Base-by-base conservation (phyloP, 306 rosid genomes). In the Vachellia collinsii region DNA sequence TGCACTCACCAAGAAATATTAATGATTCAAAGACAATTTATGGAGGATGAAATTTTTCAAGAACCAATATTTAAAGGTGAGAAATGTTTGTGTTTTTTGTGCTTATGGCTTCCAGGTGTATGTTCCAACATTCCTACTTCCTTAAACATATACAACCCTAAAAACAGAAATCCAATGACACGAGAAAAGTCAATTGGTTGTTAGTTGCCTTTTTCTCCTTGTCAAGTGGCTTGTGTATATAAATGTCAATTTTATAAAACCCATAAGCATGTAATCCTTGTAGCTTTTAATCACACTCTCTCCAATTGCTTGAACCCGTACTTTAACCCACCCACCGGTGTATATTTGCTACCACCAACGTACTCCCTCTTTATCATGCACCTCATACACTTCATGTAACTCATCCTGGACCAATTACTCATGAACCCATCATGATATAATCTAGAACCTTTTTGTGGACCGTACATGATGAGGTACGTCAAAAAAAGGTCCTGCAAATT, bases 1-100 rank as follows among this genome's bases (percentile, higher is more conserved):
- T 96, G 99, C 77, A 90, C 98, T 34, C 69, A 77, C 39, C 87
- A 84, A 70, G 99, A 96, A 83, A 96, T 96, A 85, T 85, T 89
- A 79, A 86, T 86, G 89, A 92, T 96, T 83, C 94, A 86, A 84
- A 91, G 98, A 88, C 97, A 93, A 76, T 89, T 81, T 84, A 50
- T 90, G 86, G 99, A 92, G 83, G 98, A 89, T 70, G 94, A 87
- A 77, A 84, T 93, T 80, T 92, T 96, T 84, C 85, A 43, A 44
- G 90, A 89, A 83, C 85, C 99, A 71, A 83, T 89, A 74, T 85
- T 85, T 74, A 87, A 91, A 64, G 98, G 99, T 96, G 85, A 81
- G 86, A 64, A 62, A 23, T 81, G 65, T 16, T 17, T 79, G 34
- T 63, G 48, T 70, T 77, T 46, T 42, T 38, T n/a, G 56, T 75